Base-by-base conservation (phyloP, 2,329 filamentous ascomycete genomes). In the Xylariaceae sp. region DNA sequence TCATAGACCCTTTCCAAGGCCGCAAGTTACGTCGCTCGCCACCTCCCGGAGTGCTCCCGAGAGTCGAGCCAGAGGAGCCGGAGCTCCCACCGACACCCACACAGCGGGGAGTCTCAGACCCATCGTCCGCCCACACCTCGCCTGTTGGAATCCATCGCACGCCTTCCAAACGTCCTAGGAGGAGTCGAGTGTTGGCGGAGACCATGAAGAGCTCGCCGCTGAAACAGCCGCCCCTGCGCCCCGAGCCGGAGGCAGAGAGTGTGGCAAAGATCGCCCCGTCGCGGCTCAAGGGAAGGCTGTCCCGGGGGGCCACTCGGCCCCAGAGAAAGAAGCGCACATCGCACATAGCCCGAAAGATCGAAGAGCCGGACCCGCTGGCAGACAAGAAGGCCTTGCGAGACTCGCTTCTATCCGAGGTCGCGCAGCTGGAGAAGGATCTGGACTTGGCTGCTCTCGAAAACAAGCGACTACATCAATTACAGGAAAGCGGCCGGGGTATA, bases 51-150 rank as follows among this genome's bases (percentile, higher is more conserved):
- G 55, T 58, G 2, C 42, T 59, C 1, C 53, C 56, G 1, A 37
- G 45, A 5, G 41, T 52, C 3, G 56, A 56, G 5, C 43, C 52
- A n/a, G 65, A 66, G 12, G 77, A 83, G 45, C 78, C 78, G 2
- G 76, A 81, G 30, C 63, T 84, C 5, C 80, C 80, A 3, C 74
- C 74, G 0, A 73, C 73, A 0, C 68, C 70, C 1, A 63, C 64
- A 19, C 62, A 69, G 30, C 60, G 59, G 23, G 65, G 64, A 3
- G 55, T 68, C 10, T 57, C 60, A 2, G 75, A 79, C 37, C 65
- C 69, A 9, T 38, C 50, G 0, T 60, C 72, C 1, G 63, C 74
- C 18, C 70, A 66, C 27, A 71, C 70, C 3, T 72, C 72, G 6
- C 72, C 75, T 1, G 53, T 60, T 14, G 77, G 76, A 1, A 80